Percentiles rank a stretch among this genome's conserved stretches.
Conservation (phyloP, 1,284 basidiomycete genomes). For the Microbotryum silenes-acaulis region DNA sequence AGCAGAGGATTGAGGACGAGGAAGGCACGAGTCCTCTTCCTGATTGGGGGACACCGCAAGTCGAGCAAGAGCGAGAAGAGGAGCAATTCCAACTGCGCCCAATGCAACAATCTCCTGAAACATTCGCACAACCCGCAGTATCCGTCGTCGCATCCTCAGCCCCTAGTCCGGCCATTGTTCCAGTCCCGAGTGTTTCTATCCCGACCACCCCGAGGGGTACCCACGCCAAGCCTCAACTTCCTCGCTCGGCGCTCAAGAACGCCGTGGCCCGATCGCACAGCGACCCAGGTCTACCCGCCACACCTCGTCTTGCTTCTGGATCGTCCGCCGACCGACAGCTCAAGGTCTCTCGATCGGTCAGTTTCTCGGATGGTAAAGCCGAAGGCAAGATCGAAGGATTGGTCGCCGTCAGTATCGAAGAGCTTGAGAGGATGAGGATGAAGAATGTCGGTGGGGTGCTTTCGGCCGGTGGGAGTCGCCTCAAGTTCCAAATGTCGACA, state of each 20-base stretch:
- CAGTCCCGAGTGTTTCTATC: too few species aligned
- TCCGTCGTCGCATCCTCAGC: too few species aligned
- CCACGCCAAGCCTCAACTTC: slow-evolving; percentile 1
- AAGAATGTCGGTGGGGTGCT: too few species aligned
- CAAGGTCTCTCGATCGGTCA: slow-evolving; percentile 67
- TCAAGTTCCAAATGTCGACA: slow-evolving; percentile 11
- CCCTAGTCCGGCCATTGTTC: too few species aligned
- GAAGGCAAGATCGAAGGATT: slow-evolving; percentile 72
- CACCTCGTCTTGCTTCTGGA: slow-evolving; percentile 5
- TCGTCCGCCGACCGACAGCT: neutral
- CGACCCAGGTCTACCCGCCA: slow-evolving; percentile 19
- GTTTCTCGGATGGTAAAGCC: slow-evolving; percentile 83
- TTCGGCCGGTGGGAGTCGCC: slow-evolving; percentile 14
- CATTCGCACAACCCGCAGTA: too few species aligned
- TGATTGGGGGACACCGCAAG: neutral
- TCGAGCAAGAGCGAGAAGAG: slow-evolving; percentile 14
- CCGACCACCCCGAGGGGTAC: slow-evolving; percentile 12
- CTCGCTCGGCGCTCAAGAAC: slow-evolving; percentile 22
- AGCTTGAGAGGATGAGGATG: slow-evolving; percentile 12
- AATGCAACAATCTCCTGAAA: slow-evolving; percentile 26
- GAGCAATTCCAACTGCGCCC: slow-evolving; percentile 32
- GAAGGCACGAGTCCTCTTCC: neutral
- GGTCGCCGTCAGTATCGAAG: slow-evolving; percentile 27
- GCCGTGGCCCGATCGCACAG: slow-evolving; percentile 11
- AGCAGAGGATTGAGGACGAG: neutral